Base-by-base conservation (phyloP, 139 green algal genomes). In the Chlorokybus atmophyticus region DNA sequence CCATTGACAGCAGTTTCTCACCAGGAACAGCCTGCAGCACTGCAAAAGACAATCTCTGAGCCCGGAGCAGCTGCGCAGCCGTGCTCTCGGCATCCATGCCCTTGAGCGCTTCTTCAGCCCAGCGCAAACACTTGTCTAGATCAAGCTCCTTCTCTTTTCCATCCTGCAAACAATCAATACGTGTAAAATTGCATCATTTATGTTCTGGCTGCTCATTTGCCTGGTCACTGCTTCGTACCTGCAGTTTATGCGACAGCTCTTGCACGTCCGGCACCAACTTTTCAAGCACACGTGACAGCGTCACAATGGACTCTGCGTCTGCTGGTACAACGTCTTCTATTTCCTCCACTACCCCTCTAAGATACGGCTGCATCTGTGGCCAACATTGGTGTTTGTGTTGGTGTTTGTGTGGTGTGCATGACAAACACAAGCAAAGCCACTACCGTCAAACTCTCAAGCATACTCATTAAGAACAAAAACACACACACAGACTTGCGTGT, bases 241-340 rank as follows among this genome's bases (percentile, higher is more conserved):
- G 38, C 24, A 62, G 51, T 40, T 62, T 62, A 19, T 58, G 55
- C 42, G 55, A 40, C 40, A 62, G 55, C 40, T 59, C 5, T 29
- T 62, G 55, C 26, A 62, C 40, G 55, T 62, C 55, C 24, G 44
- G 21, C 0, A 62, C 40, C 40, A 59, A 6, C 14, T 24, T 24
- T 10, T 40, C 32, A 27, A 62, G 17, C 10, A 40, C 40, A 27
- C 14, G n/a, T 14, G 57, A 24, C 17, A 28, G 28, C 55, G 2
- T 4, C 55, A 23, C 6, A 17, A 62, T 29, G n/a, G 51, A 39
- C 27, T 39, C 40, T 17, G 17, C 55, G 7, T 60, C 55, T 25
- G 10, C 4, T 21, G 5, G 1, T 2, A 4, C n/a, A 1, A 58
- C 40, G 44, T 62, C 55, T n/a, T 7, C 23, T n/a, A 62, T 19